Conservation (phyloP, 805 yeast genomes). For the Pichia ethanolica region DNA sequence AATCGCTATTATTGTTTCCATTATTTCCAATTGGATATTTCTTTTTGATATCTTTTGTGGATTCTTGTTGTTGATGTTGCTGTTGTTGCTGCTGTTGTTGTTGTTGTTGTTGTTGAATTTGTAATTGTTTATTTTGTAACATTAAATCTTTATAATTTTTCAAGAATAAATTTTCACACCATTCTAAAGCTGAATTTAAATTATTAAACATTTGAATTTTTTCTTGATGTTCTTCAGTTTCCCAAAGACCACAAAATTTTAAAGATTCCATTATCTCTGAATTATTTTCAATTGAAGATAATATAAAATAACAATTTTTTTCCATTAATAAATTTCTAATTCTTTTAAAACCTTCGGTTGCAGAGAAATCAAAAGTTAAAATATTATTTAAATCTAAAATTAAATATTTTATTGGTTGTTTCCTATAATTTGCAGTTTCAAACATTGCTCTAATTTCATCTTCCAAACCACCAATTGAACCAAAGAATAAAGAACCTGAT, state of each 20-base stretch:
- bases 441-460: slow-evolving; percentile 58
- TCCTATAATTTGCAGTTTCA: slow-evolving; percentile 43
- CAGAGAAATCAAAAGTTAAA: slow-evolving; percentile 79
- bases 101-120: too few relatives aligned
- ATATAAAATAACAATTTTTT: slow-evolving; percentile 60
- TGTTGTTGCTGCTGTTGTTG: too few relatives aligned
- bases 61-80: not conserved
- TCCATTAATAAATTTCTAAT: slow-evolving; percentile 71
- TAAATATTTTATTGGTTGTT: slow-evolving; percentile 66
- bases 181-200: slow-evolving; percentile 83
- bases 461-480: slow-evolving; percentile 91
- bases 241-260: slow-evolving; percentile 78
- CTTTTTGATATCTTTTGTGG: not conserved
- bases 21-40: not conserved
- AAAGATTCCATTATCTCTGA: slow-evolving; percentile 64
- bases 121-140: not conserved
- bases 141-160: slow-evolving; percentile 42
- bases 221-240: slow-evolving; percentile 36
- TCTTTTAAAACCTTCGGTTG: slow-evolving; percentile 91
- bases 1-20: not conserved
- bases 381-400: slow-evolving; percentile 83
- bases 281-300: slow-evolving; percentile 68
- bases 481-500: slow-evolving; percentile 87
- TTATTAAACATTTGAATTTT: slow-evolving; percentile 61
- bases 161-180: slow-evolving; percentile 92